Conservation (phyloP, 2,329 filamentous ascomycete genomes). For the Colletotrichum noveboracense region DNA sequence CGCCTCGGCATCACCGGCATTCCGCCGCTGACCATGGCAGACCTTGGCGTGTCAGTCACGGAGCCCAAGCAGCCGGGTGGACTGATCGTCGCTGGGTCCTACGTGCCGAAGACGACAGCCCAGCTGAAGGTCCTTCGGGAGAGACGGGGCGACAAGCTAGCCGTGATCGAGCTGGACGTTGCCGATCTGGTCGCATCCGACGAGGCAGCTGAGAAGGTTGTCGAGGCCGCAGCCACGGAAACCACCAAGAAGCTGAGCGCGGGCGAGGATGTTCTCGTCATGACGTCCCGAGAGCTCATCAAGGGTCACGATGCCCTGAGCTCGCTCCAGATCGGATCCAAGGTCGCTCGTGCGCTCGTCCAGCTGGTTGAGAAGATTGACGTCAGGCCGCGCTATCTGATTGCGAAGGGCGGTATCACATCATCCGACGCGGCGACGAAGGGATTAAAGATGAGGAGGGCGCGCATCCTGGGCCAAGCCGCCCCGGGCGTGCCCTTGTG, state of each 20-base stretch:
- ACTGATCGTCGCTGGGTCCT: slow-evolving; percentile 60
- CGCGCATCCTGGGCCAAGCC: slow-evolving; percentile 61
- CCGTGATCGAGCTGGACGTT: slow-evolving; percentile 24
- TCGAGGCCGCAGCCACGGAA: slow-evolving; percentile 23
- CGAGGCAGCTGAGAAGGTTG: not conserved
- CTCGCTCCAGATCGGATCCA: slow-evolving; percentile 59
- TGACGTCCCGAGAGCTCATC: slow-evolving; percentile 62
- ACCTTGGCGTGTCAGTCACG: slow-evolving; percentile 40
- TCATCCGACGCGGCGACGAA: slow-evolving; percentile 64
- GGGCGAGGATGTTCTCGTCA: slow-evolving; percentile 60
- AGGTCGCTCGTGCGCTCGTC: slow-evolving; percentile 56
- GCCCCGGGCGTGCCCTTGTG: slow-evolving; percentile 63
- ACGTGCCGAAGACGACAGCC: slow-evolving; percentile 64
- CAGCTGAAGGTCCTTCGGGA: slow-evolving; percentile 23
- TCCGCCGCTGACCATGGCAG: slow-evolving; percentile 50
- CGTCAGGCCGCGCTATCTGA: slow-evolving; percentile 58
- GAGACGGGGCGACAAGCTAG: slow-evolving; percentile 18
- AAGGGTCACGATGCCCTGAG: slow-evolving; percentile 46
- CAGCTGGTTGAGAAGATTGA: slow-evolving; percentile 50
- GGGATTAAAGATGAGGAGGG: slow-evolving; percentile 57
- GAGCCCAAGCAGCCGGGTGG: slow-evolving; percentile 40
- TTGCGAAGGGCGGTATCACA: slow-evolving; percentile 66
- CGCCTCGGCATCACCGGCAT: slow-evolving; percentile 58
- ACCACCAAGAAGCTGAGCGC: slow-evolving; percentile 33
- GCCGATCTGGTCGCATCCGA: slow-evolving; percentile 9